Conservation (phyloP, 192 early-diverging fungal genomes). For the Chytriomyces sp. region DNA sequence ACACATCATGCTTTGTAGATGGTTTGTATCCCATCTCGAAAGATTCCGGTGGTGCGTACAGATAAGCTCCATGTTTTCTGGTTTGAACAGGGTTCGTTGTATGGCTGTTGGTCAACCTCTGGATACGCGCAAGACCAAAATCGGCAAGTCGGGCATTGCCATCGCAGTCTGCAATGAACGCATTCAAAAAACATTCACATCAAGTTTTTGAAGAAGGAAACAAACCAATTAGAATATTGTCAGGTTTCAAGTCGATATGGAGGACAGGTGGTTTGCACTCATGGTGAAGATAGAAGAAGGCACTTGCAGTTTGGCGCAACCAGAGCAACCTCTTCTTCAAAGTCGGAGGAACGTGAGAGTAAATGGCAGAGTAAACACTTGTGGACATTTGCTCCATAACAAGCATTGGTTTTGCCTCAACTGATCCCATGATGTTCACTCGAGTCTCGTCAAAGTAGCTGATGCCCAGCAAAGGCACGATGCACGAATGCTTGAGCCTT, state of each 20-base stretch:
- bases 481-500: not conserved
- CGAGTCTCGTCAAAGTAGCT: not conserved
- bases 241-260: not conserved
- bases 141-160: too few relatives aligned
- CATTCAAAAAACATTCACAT: not conserved
- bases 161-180: too few relatives aligned
- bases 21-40: slow-evolving; percentile 11
- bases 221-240: not conserved
- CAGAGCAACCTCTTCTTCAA: not conserved
- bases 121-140: too few relatives aligned
- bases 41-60: slow-evolving; percentile 13
- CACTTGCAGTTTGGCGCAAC: not conserved
- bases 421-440: not conserved
- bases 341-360: not conserved
- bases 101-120: too few relatives aligned
- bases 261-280: not conserved
- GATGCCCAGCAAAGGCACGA: not conserved
- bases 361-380: not conserved
- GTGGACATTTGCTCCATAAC: not conserved
- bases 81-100: too few relatives aligned
- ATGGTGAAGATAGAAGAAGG: not conserved
- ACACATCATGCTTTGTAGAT: not conserved
- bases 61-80: not conserved
- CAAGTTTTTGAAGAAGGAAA: not conserved
- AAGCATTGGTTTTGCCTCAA: not conserved